These are phyloP conservation scores for Colletotrichum filicis DNA, from an alignment of 2,329 filamentous ascomycete species.

Conservation along the genomic window DNA sequence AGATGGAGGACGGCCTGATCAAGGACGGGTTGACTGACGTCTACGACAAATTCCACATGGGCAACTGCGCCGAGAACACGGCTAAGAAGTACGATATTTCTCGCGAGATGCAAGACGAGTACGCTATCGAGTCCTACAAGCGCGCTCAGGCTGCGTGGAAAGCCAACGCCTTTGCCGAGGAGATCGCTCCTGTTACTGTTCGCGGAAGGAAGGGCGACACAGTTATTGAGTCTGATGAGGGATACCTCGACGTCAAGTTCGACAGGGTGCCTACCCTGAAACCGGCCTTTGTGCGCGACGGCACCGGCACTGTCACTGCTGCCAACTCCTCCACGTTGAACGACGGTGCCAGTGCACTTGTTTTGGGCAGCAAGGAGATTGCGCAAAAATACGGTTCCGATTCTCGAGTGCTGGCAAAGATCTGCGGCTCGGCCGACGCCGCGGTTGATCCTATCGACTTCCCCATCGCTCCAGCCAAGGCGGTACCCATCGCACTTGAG, in stretches of 20 bases:
- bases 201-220: conserved; percentile 85
- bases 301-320: conserved; percentile 90
- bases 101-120: conserved; percentile 89
- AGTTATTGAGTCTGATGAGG: conserved; percentile 85
- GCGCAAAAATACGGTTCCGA: conserved; percentile 82
- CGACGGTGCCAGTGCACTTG: conserved; percentile 91
- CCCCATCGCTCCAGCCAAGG: conserved; percentile 90
- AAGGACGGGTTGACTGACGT: conserved; percentile 97
- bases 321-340: conserved; percentile 96
- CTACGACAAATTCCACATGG: conserved; percentile 98
- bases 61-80: conserved; percentile 93
- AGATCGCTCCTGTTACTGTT: conserved; percentile 89
- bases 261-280: conserved; percentile 90
- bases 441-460: conserved; percentile 94
- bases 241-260: conserved; percentile 85
- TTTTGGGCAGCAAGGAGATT: conserved; percentile 83
- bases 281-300: conserved; percentile 89
- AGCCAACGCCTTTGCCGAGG: conserved; percentile 83
- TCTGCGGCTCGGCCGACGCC: conserved; percentile 88
- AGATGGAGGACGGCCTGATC: conserved; percentile 90
- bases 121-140: conserved; percentile 89
- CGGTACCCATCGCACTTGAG: conserved; percentile 88
- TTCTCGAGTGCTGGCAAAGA: conserved; percentile 86
- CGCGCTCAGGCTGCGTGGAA: conserved; percentile 93
- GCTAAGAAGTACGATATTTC: conserved; percentile 87